phyloP scores from a whole-genome alignment of 345 rosid species.

The Camelina hispida region DNA sequence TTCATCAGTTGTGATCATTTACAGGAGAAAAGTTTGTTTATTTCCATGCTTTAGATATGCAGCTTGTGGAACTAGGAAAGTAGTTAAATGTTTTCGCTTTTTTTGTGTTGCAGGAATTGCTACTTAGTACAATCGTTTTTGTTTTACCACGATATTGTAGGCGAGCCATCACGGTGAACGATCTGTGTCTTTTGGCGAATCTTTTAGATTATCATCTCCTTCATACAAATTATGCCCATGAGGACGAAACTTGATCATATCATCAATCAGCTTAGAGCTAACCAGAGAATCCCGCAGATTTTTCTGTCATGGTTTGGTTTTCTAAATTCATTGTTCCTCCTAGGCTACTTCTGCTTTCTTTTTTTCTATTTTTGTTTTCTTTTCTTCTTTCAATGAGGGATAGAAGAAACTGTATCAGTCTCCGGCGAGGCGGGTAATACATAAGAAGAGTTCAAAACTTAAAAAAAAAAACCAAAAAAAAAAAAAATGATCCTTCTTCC shows the following conservation, averaged over 20 bases:
- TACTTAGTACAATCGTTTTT: slow-evolving; percentile 48
- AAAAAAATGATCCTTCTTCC: slow-evolving; percentile 39
- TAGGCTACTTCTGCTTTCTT: slow-evolving; percentile 32
- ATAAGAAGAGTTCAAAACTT: slow-evolving; percentile 46
- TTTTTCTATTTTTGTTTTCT: slow-evolving; percentile 3
- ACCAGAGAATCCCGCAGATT: slow-evolving; percentile 44
- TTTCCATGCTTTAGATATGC: slow-evolving; percentile 12
- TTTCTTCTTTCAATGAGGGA: slow-evolving; percentile 41
- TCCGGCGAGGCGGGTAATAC: slow-evolving; percentile 72
- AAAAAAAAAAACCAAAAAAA: neutral
- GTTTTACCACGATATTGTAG: slow-evolving; percentile 52
- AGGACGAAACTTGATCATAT: slow-evolving; percentile 41
- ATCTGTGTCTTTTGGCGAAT: slow-evolving; percentile 43
- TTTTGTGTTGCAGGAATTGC: slow-evolving; percentile 47
- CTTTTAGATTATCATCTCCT: slow-evolving; percentile 40
- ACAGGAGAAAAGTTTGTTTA: neutral
- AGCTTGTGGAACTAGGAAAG: slow-evolving; percentile 21
- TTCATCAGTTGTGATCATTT: neutral
- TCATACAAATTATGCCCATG: slow-evolving; percentile 37
- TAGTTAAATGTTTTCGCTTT: too few relatives aligned
- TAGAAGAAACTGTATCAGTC: slow-evolving; percentile 68
- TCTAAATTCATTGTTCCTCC: slow-evolving; percentile 44
- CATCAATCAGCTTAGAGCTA: slow-evolving; percentile 40
- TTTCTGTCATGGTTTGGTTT: slow-evolving; percentile 49
- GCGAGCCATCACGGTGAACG: slow-evolving; percentile 48